phyloP scores from a whole-genome alignment of 768 basidiomycete species.

The Asterophora parasitica region DNA sequence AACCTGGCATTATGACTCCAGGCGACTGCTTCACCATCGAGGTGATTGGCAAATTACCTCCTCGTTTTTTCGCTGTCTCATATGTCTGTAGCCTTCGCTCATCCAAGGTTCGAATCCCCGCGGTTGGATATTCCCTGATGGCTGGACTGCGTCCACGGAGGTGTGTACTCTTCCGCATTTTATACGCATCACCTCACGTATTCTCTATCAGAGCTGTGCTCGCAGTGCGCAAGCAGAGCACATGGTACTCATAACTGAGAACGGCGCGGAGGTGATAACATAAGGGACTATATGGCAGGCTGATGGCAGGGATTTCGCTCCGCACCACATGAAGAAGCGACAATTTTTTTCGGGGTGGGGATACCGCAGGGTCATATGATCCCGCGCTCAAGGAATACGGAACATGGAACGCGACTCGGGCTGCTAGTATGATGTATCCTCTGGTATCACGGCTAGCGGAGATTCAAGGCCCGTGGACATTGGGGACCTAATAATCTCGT shows the following conservation, averaged over 20 bases:
- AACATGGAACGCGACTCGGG: too few relatives aligned
- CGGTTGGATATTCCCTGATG: constrained; percentile 83
- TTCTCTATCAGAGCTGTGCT: constrained; percentile 58
- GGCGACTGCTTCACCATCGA: constrained; percentile 95
- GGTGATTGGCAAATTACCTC: constrained; percentile 31
- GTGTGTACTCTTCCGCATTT: constrained; percentile 31
- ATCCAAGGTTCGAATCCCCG: constrained; percentile 68
- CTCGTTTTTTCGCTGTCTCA: neutral
- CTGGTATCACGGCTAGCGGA: too few relatives aligned
- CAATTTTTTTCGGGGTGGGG: neutral
- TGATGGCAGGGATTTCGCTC: too few relatives aligned
- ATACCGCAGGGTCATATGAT: too few relatives aligned
- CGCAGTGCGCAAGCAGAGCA: constrained; percentile 86
- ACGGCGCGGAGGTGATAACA: constrained; percentile 77
- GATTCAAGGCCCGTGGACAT: too few relatives aligned
- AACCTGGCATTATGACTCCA: constrained; percentile 74
- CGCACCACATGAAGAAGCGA: too few relatives aligned
- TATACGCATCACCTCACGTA: neutral
- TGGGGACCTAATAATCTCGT: too few relatives aligned
- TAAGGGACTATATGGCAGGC: neutral
- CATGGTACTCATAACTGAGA: constrained; percentile 79
- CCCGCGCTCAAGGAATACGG: too few relatives aligned
- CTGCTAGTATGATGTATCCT: too few relatives aligned
- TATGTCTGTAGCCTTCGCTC: constrained; percentile 53
- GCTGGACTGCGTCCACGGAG: constrained; percentile 91